Base-by-base conservation (phyloP, 495 filamentous ascomycete species). In the Neurospora sp. region DNA sequence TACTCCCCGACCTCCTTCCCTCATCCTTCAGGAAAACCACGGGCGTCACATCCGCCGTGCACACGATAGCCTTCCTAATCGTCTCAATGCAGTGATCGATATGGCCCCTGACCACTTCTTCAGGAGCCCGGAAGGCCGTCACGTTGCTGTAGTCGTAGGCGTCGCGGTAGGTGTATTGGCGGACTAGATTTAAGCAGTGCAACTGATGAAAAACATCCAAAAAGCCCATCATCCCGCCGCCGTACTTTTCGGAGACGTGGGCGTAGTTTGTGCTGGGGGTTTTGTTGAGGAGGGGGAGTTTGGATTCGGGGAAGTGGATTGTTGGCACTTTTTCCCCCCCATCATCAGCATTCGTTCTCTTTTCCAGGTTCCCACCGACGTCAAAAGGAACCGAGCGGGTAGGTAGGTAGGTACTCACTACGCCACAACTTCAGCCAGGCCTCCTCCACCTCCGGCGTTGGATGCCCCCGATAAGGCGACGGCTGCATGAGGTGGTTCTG, bases 11-110 rank as follows among this genome's bases (percentile, higher is more conserved):
- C 16, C 5, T 72, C 20, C 40, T 71, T 38, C 5, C 40, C 11
- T 31, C 39, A 16, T 74, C 73, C 6, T 39, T 69, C 12, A 11
- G 0, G 11, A 72, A 72, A 1, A 72, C 38, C 18, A 72, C 41
- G 0, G 71, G 71, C 39, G 71, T 72, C 23, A 72, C 71, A 49
- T 37, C 72, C 5, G 70, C 73, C 70, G 70, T 20, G 70, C 73
- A 74, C 46, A 74, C 40, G 12, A 74, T 66, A 0, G 40, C 66
- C 27, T 74, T 31, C 0, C 37, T 3, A 1, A 74, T 49, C 2
- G 39, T 31, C 70, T 60, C n/a, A 14, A 69, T 31, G 40, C 73
- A 74, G 70, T 74, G 73, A 8, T 72, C 41, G 1, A 72, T 72
- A 16, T 72, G 71, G 3, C 16, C 71, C 39, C 71, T 18, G 0